These are phyloP conservation scores for Claviceps pusilla DNA, from an alignment of 2,329 filamentous ascomycete species.

Conservation along the genomic window DNA sequence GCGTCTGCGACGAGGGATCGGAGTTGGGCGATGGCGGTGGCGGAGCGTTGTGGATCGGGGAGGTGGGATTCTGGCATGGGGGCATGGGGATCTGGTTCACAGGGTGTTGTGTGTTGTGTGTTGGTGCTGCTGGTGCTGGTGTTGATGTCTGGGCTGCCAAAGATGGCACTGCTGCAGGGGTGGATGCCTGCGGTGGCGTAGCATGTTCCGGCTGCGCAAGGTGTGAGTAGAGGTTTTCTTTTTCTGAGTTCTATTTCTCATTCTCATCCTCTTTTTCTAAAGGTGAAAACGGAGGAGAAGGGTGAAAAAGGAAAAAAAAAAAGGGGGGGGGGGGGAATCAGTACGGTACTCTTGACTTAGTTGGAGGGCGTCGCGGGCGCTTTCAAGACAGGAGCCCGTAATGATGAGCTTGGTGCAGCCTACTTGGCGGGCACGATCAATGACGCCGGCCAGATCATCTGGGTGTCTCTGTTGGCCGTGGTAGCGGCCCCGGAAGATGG, in stretches of 20 bases:
- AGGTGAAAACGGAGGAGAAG: too few relatives aligned
- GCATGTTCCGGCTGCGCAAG: constrained; percentile 51
- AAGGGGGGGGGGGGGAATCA: neutral
- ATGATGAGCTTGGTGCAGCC: constrained; percentile 86
- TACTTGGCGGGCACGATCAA: constrained; percentile 61
- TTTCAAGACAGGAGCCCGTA: constrained; percentile 74
- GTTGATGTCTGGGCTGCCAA: constrained; percentile 42
- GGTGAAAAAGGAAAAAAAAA: too few relatives aligned
- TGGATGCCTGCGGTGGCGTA: constrained; percentile 90
- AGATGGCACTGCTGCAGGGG: constrained; percentile 71
- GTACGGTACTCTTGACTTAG: constrained; percentile 61
- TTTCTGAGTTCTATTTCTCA: too few relatives aligned
- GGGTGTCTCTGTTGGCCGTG: constrained; percentile 64
- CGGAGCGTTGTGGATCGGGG: constrained; percentile 29
- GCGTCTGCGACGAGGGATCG: constrained; percentile 46
- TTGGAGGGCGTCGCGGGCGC: constrained; percentile 59
- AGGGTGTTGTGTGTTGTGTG: constrained; percentile 26
- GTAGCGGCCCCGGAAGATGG: constrained; percentile 73
- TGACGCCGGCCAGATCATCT: constrained; percentile 58
- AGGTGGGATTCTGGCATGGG: constrained; percentile 34
- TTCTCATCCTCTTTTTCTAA: too few relatives aligned
- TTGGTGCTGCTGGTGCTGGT: constrained; percentile 27
- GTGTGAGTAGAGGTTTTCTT: constrained; percentile 2
- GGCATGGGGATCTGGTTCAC: constrained; percentile 35
- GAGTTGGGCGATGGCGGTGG: constrained; percentile 43